Base-by-base conservation (phyloP, 148 eudicot species). In the Fagopyrum esculentum region DNA sequence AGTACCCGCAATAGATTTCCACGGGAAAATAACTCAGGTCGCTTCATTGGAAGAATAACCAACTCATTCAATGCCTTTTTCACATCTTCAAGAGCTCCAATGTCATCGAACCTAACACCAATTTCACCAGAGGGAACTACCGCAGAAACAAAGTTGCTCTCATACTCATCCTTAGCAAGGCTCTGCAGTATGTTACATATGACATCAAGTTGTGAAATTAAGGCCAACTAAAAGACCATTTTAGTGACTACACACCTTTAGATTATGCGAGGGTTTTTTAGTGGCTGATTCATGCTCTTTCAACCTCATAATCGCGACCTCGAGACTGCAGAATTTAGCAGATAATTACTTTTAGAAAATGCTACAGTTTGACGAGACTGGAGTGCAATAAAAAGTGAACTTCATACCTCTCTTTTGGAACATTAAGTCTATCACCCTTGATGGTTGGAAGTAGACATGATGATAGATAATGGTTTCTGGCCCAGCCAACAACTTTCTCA, bases 61-160 rank as follows among this genome's bases (percentile, higher is more conserved):
- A 95, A 88, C 82, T 95, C 99, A 87, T 95, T 84, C 69, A 95
- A 76, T 71, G 99, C 94, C 77, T 79, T 88, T 82, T 95, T 95
- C 79, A 95, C 99, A 76, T 95, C 97, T 85, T 95, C 99, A 83
- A 95, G 99, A 78, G 99, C 99, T 73, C 99, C 99, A 74, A 95
- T 76, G 81, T 92, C 98, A 77, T 92, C 97, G 84, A 95, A 95
- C 76, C 78, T 85, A 60, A 95, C 91, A 77, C 99, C 99, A 60
- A 90, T 86, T 85, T 95, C 99, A 49, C 94, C 98, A n/a, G 90
- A 93, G 73, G 99, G 90, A 71, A 95, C 99, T 40, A 95, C 99
- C 64, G 99, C 91, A 75, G 98, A 92, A 74, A 95, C 84, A 75
- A 95, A 95, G 85, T 92, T 95, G 87, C 74, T 89, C 91, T 95